These are phyloP conservation scores for Pseudogymnoascus sp. DNA, from an alignment of 2,329 filamentous ascomycete species.

Conservation along the genomic window DNA sequence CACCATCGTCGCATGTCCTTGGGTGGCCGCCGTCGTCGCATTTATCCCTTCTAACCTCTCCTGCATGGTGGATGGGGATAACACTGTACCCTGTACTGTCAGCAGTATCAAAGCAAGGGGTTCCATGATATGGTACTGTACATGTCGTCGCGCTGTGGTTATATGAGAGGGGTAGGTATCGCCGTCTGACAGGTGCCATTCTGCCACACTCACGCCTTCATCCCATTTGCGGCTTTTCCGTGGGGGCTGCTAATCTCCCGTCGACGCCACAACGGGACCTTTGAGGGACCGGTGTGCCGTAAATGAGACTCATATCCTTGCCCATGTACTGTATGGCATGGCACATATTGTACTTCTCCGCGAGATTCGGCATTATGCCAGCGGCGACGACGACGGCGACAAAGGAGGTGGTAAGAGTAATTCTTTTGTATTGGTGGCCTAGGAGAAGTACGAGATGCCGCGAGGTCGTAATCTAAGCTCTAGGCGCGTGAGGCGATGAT, in stretches of 20 bases:
- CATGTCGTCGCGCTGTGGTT: not conserved
- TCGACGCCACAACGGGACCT: not conserved
- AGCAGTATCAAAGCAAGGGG: not conserved
- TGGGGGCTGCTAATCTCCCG: not conserved
- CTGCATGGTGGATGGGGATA: not conserved
- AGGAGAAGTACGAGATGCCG: conserved; percentile 69
- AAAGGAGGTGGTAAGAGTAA: conserved; percentile 39
- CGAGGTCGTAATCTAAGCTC: conserved; percentile 60
- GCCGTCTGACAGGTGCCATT: not conserved
- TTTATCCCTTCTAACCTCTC: not conserved
- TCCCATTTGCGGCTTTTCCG: not conserved
- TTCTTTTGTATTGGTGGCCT: conserved; percentile 54
- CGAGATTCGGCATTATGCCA: not conserved
- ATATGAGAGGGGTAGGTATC: not conserved
- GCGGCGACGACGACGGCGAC: not conserved
- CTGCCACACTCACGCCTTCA: not conserved
- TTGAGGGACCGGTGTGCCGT: not conserved
- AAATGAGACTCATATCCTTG: not conserved
- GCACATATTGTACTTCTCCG: not conserved
- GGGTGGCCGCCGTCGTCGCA: not conserved
- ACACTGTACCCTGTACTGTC: not conserved
- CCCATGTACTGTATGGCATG: not conserved
- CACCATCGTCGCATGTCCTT: no score
- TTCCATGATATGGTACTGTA: not conserved
- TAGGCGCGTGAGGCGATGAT: conserved; percentile 37